Percentiles rank a stretch among this genome's conserved stretches.
Conservation (phyloP, 257 asterid genomes). For the Nemophila menziesii region DNA sequence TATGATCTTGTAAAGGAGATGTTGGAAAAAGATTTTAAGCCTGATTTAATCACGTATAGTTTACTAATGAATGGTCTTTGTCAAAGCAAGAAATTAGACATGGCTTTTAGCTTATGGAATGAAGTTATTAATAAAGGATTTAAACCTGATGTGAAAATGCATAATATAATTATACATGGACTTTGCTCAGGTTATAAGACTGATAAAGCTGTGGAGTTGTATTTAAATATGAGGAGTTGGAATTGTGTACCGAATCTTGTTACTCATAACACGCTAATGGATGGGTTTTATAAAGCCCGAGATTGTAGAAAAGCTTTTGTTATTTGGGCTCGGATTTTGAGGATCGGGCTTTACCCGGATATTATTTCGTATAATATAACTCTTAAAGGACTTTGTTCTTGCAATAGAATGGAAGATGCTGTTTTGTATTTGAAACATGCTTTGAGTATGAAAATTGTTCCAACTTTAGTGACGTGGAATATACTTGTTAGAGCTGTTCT, state of each 20-base stretch:
- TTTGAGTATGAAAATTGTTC: slow-evolving; percentile 39
- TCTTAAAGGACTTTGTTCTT: slow-evolving; percentile 81
- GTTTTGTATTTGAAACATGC: slow-evolving; percentile 55
- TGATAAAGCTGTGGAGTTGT: slow-evolving; percentile 41
- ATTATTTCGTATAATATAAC: slow-evolving; percentile 76
- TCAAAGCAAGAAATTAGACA: slow-evolving; percentile 37
- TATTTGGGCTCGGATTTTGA: slow-evolving; percentile 72
- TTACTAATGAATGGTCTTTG: slow-evolving; percentile 74
- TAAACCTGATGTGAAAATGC: slow-evolving; percentile 79
- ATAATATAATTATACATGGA: slow-evolving; percentile 87
- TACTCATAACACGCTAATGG: slow-evolving; percentile 80
- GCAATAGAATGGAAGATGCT: slow-evolving; percentile 50
- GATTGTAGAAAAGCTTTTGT: slow-evolving; percentile 52
- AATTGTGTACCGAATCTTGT: slow-evolving; percentile 63
- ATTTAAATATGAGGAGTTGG: slow-evolving; percentile 47
- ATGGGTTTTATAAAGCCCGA: slow-evolving; percentile 71
- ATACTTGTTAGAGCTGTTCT: slow-evolving; percentile 87
- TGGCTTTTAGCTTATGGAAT: slow-evolving; percentile 66
- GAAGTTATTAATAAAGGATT: slow-evolving; percentile 35
- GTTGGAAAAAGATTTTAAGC: slow-evolving; percentile 56
- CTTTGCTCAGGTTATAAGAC: slow-evolving; percentile 61
- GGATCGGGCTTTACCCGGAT: slow-evolving; percentile 62
- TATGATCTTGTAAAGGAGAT: slow-evolving; percentile 62
- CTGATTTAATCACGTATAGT: slow-evolving; percentile 65
- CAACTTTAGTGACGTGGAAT: slow-evolving; percentile 73